Conservation (phyloP, 768 basidiomycete species). For the Rhodosporidiobolus sp. region DNA sequence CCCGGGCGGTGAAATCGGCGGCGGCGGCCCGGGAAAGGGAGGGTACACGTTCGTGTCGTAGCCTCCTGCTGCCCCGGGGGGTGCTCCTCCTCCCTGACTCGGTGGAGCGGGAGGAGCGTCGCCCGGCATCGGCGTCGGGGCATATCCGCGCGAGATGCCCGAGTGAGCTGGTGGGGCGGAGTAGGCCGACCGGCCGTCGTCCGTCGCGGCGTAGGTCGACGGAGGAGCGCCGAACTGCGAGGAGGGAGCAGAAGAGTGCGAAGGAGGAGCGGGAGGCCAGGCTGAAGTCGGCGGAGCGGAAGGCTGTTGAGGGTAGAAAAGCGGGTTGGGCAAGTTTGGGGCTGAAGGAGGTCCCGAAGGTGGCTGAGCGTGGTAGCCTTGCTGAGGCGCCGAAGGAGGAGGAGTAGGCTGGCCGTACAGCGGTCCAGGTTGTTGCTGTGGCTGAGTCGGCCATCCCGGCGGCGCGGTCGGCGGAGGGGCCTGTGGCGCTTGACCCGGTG, state of each 20-base stretch:
- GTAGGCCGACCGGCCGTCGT: too few species aligned
- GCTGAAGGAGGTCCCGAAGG: not conserved
- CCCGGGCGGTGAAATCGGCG: not conserved
- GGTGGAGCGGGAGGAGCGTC: not conserved
- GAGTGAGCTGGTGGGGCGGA: too few species aligned
- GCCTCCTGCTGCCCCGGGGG: too few species aligned
- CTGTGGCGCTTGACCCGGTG: too few species aligned
- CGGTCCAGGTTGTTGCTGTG: too few species aligned
- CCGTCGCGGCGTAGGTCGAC: too few species aligned
- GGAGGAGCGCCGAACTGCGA: too few species aligned
- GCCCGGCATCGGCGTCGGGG: not conserved
- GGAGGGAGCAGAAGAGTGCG: too few species aligned
- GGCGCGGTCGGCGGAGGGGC: too few species aligned
- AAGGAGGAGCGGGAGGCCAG: too few species aligned
- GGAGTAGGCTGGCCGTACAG: not conserved
- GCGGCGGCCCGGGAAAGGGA: constrained; percentile 7
- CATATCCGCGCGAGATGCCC: not conserved
- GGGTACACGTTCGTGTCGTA: constrained; percentile 1
- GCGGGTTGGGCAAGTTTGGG: not conserved
- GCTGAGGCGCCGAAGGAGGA: not conserved
- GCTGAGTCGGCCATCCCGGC: too few species aligned
- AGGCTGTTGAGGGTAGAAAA: not conserved
- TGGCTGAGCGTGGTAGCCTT: not conserved
- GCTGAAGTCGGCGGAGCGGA: not conserved
- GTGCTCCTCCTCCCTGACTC: too few species aligned